Evolutionary conservation across 78 protist genomes (phyloP), one percentile per base, ranked within the genome.

Genomic region (Dictyostelium discoideum): DNA sequence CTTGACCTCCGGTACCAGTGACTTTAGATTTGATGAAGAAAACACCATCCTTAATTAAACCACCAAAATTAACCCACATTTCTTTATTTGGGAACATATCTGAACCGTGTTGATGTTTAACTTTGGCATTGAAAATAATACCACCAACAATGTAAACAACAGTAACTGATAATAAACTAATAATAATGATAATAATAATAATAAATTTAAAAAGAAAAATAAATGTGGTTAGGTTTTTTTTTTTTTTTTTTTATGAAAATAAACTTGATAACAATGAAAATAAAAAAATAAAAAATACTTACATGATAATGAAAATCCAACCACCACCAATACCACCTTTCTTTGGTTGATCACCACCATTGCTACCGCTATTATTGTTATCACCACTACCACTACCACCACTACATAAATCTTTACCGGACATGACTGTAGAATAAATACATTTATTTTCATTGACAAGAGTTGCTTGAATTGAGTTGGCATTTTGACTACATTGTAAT

Each of bases 251-350:
- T 32, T 1, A 32, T 32, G 37, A 32, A 32, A 32, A n/a, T n/a
- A n/a, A 74, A 20, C 18, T 11, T 74, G 2, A 26, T 32, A 1
- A 14, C 5, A 37, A 37, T 18, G 18, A 74, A n/a, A 37, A 4
- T 37, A 26, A 24, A n/a, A 11, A 77, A 14, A 77, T 39, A 44
- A 79, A 18, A 78, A 16, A 8, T 0, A 14, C 7, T 32, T 72
- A 85, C 92, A 88, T 80, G 67, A 88, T 88, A 67, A 88, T 63
- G 69, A 88, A 88, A 48, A 88, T 57, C 94, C 94, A 88, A 65
- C 94, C 94, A 65, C 94, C 94, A 46, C 94, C 81, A 44, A 88
- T 54, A 42, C 81, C 84, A 29, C 76, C 76, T 54, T 88, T 88
- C 39, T 5, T 37, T 63, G 40, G 26, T 37, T 3, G 32, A 4